These are phyloP conservation scores for Phytophthora pisi DNA, from an alignment of 352 stramenopile species.

Conservation along the genomic window DNA sequence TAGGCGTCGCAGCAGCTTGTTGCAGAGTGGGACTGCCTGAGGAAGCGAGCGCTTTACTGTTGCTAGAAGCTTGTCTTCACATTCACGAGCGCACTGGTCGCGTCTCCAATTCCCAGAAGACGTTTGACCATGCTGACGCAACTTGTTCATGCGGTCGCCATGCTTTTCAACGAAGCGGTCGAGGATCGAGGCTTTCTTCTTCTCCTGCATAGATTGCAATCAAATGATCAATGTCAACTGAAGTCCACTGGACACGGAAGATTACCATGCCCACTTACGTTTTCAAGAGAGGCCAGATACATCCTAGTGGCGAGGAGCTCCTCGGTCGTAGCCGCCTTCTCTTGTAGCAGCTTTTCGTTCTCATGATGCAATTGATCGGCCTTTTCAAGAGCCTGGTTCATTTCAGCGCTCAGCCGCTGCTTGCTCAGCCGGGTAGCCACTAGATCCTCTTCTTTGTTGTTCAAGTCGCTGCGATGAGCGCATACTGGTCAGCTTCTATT, in stretches of 20 bases:
- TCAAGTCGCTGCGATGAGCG: constrained; percentile 48
- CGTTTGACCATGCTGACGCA: constrained; percentile 28
- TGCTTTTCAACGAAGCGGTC: constrained; percentile 84
- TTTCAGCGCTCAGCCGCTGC: constrained; percentile 57
- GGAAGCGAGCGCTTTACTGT: constrained; percentile 68
- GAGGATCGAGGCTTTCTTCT: constrained; percentile 78
- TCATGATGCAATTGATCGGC: constrained; percentile 59
- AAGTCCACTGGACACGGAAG: not conserved
- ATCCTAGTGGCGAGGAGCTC: constrained; percentile 71
- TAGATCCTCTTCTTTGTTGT: constrained; percentile 60
- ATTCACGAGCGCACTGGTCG: constrained; percentile 45
- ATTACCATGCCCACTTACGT: constrained; percentile 21
- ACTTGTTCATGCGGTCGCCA: constrained; percentile 66
- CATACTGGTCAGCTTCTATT: not conserved
- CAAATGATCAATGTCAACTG: not conserved
- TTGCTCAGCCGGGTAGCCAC: constrained; percentile 56
- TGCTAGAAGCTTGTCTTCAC: constrained; percentile 61
- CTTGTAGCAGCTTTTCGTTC: constrained; percentile 66
- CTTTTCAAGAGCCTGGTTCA: constrained; percentile 61
- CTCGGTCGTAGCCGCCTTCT: constrained; percentile 67
- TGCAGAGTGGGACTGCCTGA: constrained; percentile 69
- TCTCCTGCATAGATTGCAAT: constrained; percentile 39
- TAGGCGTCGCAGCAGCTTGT: constrained; percentile 70
- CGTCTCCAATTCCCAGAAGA: constrained; percentile 42
- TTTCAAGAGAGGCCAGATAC: constrained; percentile 74